phyloP scores from a whole-genome alignment of 805 yeast species.

The Wickerhamia fluorescens region DNA sequence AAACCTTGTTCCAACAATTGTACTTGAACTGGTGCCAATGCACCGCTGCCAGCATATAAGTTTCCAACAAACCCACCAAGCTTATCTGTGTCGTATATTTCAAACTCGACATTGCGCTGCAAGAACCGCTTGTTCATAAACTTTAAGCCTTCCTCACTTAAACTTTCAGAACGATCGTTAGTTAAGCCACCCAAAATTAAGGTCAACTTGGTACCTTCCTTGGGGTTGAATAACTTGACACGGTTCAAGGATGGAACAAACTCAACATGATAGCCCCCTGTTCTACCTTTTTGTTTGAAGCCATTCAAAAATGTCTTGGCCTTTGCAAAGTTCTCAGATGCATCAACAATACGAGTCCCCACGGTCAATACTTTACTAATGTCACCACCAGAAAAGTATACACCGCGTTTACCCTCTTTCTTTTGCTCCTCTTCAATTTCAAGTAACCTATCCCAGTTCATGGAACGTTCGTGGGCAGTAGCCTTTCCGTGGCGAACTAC shows the following conservation, averaged over 20 bases:
- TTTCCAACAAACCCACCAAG: slow-evolving; percentile 79
- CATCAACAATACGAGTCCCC: slow-evolving; percentile 63
- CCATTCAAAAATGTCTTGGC: slow-evolving; percentile 71
- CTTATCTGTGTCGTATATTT: slow-evolving; percentile 63
- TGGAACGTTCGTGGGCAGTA: slow-evolving; percentile 57
- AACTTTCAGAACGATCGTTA: slow-evolving; percentile 29
- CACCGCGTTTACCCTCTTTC: slow-evolving; percentile 49
- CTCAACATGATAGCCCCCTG: slow-evolving; percentile 59
- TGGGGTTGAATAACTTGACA: slow-evolving; percentile 57
- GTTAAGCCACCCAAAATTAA: slow-evolving; percentile 72
- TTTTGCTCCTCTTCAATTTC: slow-evolving; percentile 62
- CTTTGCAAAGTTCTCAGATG: slow-evolving; percentile 64
- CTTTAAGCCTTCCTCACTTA: slow-evolving; percentile 44
- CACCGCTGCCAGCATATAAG: slow-evolving; percentile 44
- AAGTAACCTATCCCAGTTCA: slow-evolving; percentile 68
- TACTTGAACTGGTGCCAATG: slow-evolving; percentile 47
- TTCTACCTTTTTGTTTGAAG: slow-evolving; percentile 54
- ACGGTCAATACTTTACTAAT: slow-evolving; percentile 44
- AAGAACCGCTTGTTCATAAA: slow-evolving; percentile 47
- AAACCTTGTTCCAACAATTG: slow-evolving; percentile 55
- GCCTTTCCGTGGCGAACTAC: slow-evolving; percentile 74
- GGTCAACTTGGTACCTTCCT: slow-evolving; percentile 63
- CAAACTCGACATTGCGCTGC: slow-evolving; percentile 70
- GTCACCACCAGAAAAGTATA: slow-evolving; percentile 42
- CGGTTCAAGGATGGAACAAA: slow-evolving; percentile 63